phyloP scores from a whole-genome alignment of 2,329 filamentous ascomycete genomes.

The Cadophora luteo-olivacea region DNA sequence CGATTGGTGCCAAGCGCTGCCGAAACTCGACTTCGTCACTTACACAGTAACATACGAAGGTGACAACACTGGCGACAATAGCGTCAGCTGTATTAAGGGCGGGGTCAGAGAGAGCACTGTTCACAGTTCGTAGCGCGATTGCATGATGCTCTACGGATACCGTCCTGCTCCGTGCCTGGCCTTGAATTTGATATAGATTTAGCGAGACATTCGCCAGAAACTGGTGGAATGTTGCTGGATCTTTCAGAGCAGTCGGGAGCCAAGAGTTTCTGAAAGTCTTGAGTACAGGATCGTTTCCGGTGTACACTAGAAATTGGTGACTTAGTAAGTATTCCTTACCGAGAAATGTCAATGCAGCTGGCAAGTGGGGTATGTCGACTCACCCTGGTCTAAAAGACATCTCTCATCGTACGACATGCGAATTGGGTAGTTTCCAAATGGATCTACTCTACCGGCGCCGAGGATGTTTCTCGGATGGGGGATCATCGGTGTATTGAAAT shows the following conservation, averaged over 20 bases:
- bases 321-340: neutral
- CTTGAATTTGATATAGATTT: neutral
- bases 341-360: neutral
- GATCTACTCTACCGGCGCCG: slow-evolving; percentile 13
- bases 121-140: slow-evolving; percentile 8
- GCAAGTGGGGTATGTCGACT: neutral
- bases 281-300: neutral
- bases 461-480: neutral
- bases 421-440: slow-evolving; percentile 7
- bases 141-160: neutral
- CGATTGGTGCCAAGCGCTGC: neutral
- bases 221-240: slow-evolving; percentile 14
- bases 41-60: slow-evolving; percentile 16
- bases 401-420: neutral
- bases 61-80: slow-evolving; percentile 5
- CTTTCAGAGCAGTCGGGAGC: slow-evolving; percentile 4
- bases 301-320: neutral
- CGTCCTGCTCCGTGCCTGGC: neutral
- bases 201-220: slow-evolving; percentile 11
- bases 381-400: slow-evolving; percentile 6
- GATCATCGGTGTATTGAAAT: neutral
- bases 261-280: slow-evolving; percentile 7
- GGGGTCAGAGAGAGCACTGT: slow-evolving; percentile 9
- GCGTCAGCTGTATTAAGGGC: neutral
- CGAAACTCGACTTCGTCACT: neutral